Conservation (phyloP, 345 rosid genomes). For the Syzygium aromaticum region DNA sequence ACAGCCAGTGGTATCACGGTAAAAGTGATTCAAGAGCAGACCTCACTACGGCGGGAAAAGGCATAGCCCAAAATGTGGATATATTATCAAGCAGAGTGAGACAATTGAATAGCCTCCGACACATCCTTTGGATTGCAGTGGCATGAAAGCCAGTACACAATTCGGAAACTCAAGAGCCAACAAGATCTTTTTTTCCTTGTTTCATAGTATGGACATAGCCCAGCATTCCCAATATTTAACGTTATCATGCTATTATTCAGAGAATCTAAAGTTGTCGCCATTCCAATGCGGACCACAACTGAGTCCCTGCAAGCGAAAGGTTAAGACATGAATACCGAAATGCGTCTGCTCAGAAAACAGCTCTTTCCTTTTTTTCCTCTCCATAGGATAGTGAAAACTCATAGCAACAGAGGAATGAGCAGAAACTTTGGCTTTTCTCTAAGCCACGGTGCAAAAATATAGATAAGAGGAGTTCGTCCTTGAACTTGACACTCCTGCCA, state of each 20-base stretch:
- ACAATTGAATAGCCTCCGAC: neutral
- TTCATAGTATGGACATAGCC: neutral
- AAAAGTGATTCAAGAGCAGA: neutral
- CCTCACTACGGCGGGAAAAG: neutral
- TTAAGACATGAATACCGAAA: neutral
- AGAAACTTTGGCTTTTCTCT: neutral
- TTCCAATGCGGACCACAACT: neutral
- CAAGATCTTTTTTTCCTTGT: neutral
- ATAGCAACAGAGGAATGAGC: neutral
- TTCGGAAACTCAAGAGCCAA: neutral
- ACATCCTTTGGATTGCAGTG: neutral
- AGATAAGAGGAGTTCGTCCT: neutral
- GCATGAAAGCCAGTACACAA: neutral
- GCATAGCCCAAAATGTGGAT: neutral
- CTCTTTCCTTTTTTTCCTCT: neutral
- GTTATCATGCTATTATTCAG: neutral
- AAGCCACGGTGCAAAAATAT: neutral
- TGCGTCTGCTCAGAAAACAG: neutral
- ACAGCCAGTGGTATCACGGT: neutral
- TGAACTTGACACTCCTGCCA: neutral
- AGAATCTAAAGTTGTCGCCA: neutral
- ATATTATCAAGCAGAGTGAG: neutral
- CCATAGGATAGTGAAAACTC: neutral
- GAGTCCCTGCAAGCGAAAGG: neutral
- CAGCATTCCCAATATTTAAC: neutral